phyloP scores from a whole-genome alignment of 83 land plant species.

The Thuja plicata region DNA sequence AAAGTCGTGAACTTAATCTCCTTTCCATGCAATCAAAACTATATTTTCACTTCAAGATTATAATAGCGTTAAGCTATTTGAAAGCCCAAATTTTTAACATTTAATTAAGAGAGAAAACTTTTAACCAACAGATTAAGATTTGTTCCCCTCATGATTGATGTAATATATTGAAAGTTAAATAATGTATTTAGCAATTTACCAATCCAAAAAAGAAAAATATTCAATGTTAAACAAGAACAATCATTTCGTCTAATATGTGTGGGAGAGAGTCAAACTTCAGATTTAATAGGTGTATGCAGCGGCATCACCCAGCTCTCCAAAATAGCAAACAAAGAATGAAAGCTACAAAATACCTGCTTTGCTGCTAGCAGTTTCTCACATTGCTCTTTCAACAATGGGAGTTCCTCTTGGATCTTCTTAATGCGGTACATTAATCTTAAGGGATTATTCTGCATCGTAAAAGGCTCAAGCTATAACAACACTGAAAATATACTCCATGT shows the following conservation, averaged over 20 bases:
- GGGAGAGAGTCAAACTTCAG: background rate
- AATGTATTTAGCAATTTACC: too few relatives aligned
- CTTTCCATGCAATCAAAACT: background rate
- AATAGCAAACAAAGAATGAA: background rate
- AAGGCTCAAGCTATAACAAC: background rate
- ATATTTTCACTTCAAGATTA: background rate
- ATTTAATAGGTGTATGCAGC: background rate
- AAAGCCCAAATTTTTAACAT: background rate
- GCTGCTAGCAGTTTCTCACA: conserved; percentile 62
- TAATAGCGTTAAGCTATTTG: background rate
- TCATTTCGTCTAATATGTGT: background rate
- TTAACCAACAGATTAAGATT: background rate
- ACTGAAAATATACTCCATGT: background rate
- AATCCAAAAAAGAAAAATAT: too few relatives aligned
- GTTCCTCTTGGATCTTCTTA: conserved; percentile 64
- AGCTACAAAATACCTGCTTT: conserved; percentile 53
- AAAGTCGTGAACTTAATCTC: background rate
- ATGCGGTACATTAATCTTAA: conserved; percentile 59
- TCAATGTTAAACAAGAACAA: background rate
- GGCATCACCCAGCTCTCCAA: background rate
- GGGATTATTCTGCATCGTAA: conserved; percentile 54
- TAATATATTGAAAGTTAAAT: background rate
- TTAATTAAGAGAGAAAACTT: background rate
- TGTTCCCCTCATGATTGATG: background rate
- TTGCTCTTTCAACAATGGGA: conserved; percentile 51